These are phyloP conservation scores for Nicotiana undulata DNA, from an alignment of 257 asterid species.

Conservation along the genomic window DNA sequence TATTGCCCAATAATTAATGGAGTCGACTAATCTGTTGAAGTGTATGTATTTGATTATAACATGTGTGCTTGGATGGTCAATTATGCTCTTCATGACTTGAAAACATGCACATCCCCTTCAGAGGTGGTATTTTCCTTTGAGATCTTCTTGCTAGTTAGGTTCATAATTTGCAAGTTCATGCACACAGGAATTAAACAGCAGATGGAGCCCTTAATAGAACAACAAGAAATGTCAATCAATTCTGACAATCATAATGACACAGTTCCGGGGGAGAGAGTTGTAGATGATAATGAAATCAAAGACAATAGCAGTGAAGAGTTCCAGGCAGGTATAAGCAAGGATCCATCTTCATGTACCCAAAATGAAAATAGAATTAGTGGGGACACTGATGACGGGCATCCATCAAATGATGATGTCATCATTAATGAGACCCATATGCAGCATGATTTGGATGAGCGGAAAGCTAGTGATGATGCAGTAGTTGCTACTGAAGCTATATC, in stretches of 20 bases:
- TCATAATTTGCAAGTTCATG: slow-evolving; percentile 9
- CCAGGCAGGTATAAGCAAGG: slow-evolving; percentile 30
- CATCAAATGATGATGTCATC: slow-evolving; percentile 31
- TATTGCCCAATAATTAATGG: not conserved
- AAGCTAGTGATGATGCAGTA: slow-evolving; percentile 26
- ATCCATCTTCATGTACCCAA: slow-evolving; percentile 29
- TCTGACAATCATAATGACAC: slow-evolving; percentile 33
- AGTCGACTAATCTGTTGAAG: not conserved
- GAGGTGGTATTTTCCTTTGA: not conserved
- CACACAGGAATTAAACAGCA: slow-evolving; percentile 47
- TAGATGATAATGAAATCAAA: slow-evolving; percentile 34
- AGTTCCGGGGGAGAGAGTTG: slow-evolving; percentile 28
- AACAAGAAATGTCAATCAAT: slow-evolving; percentile 46
- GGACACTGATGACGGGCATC: slow-evolving; percentile 24
- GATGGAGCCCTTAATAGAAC: slow-evolving; percentile 54
- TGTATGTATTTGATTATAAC: not conserved
- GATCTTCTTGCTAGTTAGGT: not conserved
- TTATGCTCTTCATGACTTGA: not conserved
- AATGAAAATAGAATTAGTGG: slow-evolving; percentile 36
- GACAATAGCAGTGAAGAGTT: slow-evolving; percentile 33
- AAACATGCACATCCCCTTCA: not conserved
- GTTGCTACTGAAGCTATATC: slow-evolving; percentile 39
- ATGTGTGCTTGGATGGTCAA: not conserved
- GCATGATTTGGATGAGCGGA: slow-evolving; percentile 26
- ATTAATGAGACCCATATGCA: slow-evolving; percentile 17